Evolutionary conservation across 2,329 filamentous ascomycete genomes (phyloP), one percentile per base, ranked within the genome.

Genomic region (Eutypella sp.): DNA sequence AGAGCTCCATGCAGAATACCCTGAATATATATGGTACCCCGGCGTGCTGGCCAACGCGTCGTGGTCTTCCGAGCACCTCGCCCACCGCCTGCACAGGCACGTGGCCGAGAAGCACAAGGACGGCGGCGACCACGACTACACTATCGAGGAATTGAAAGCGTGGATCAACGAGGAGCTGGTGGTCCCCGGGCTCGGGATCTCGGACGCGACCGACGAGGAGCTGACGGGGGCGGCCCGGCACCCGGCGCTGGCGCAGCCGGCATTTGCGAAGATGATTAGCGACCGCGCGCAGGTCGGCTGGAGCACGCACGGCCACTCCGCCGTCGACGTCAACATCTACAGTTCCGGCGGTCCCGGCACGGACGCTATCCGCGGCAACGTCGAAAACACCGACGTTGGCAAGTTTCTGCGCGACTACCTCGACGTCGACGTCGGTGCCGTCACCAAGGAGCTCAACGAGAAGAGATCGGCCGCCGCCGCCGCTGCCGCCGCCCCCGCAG

Each of bases 251-350:
- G 75, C 83, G 10, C 69, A 75, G 25, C 67, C 74, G 3, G 70
- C 78, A 2, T 87, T 97, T 61, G 83, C 90, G 0, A 84, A 89
- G 59, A 92, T 99, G 72, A 81, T 97, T 56, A 95, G 88, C 56
- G 78, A 87, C 4, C 82, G 93, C 49, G 88, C 91, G 1, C 89
- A 95, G 61, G 81, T 96, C 37, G 95, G 93, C 13, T 99, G 93
- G 93, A 85, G 81, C 52, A 96, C 91, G 0, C 92, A 96, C 64
- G 93, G 93, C 23, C 93, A 99, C 69, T 87, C 85, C 18, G 93
- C 85, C 42, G 90, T 93, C 7, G 93, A 99, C 63, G 93, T 99
- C 41, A 99, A 99, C 66, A 89, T 99, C 55, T 99, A 97, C 69
- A 85, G 87, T 43, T 91, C 87, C 0, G 75, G 76, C 39, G 83